phyloP scores from a whole-genome alignment of 805 yeast species.

The Barnettozyma populi region DNA sequence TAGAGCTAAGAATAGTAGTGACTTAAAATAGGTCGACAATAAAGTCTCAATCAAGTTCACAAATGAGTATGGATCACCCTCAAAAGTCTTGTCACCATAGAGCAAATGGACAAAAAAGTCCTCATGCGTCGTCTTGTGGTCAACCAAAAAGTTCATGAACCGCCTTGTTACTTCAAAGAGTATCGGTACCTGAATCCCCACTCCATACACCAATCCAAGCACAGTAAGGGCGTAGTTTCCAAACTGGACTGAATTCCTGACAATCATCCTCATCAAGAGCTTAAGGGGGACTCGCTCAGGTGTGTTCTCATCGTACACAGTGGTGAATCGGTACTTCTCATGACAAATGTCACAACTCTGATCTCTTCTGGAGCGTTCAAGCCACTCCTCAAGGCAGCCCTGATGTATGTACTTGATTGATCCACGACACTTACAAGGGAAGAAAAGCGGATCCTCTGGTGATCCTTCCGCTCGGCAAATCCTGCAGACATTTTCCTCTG shows the following conservation, averaged over 20 bases:
- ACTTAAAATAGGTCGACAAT: constrained; percentile 18
- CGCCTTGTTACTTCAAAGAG: constrained; percentile 53
- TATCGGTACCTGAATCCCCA: constrained; percentile 49
- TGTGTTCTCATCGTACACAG: constrained; percentile 59
- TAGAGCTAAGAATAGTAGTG: constrained; percentile 33
- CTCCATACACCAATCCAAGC: constrained; percentile 31
- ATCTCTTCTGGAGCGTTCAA: constrained; percentile 47
- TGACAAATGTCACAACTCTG: constrained; percentile 87
- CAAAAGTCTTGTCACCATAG: constrained; percentile 15
- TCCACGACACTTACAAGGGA: constrained; percentile 93
- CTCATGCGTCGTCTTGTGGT: constrained; percentile 43
- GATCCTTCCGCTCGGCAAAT: constrained; percentile 94
- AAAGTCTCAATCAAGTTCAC: constrained; percentile 7
- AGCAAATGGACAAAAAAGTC: constrained; percentile 23
- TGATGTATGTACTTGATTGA: constrained; percentile 91
- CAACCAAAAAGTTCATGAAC: constrained; percentile 49
- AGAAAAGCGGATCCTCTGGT: constrained; percentile 67
- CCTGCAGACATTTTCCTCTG: constrained; percentile 61
- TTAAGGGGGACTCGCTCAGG: constrained; percentile 56
- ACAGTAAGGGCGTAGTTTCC: constrained; percentile 18
- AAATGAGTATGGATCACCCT: constrained; percentile 14
- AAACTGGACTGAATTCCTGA: constrained; percentile 17
- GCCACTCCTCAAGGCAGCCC: constrained; percentile 87
- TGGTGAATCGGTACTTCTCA: constrained; percentile 60
- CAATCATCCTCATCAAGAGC: constrained; percentile 39